A percentile compares a stretch with the other conserved stretches of the same genome.
Conservation (phyloP, 345 rosid genomes). For the Syzygium oleosum region DNA sequence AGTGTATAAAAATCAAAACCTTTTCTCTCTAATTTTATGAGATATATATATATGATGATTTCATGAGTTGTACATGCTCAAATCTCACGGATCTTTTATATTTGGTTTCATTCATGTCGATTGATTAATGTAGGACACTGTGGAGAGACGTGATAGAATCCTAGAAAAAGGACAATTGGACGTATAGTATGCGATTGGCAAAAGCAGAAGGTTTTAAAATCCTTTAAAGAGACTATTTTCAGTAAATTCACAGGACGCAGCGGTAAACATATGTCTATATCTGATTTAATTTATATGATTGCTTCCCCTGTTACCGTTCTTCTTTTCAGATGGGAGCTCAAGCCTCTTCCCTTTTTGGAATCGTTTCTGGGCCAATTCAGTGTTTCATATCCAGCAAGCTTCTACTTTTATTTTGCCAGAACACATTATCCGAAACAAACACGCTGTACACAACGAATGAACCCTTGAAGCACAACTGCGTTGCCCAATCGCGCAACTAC, state of each 20-base stretch:
- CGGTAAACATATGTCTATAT: neutral
- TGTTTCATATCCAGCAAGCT: neutral
- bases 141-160: neutral
- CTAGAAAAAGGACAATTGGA: neutral
- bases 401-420: neutral
- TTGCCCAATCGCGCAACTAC: neutral
- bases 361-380: neutral
- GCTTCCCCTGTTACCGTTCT: neutral
- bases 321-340: neutral
- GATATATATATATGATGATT: neutral
- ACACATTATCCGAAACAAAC: neutral
- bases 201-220: neutral
- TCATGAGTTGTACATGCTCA: neutral
- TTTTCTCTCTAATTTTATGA: neutral
- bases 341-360: neutral
- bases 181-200: neutral
- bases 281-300: neutral
- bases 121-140: neutral
- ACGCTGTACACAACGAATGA: neutral
- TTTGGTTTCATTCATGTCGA: neutral
- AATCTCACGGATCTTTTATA: neutral
- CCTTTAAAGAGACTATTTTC: neutral
- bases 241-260: neutral
- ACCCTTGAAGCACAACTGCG: neutral
- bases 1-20: neutral